phyloP scores from a whole-genome alignment of 176 grass and related monocot genomes.

The Avena sativa region DNA sequence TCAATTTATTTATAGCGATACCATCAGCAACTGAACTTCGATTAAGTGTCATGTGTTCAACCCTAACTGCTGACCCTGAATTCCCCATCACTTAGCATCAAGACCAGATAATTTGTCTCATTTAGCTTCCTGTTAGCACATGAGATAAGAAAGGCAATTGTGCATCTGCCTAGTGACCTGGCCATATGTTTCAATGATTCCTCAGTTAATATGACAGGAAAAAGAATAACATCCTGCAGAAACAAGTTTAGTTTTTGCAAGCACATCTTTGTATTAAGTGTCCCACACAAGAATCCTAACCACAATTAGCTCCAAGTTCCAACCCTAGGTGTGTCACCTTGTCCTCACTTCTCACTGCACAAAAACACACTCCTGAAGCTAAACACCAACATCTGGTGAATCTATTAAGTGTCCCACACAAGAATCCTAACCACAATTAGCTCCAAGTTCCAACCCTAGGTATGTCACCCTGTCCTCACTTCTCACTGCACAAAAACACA shows the following conservation, averaged over 20 bases:
- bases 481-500: neutral
- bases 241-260: neutral
- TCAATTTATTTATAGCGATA: too few species aligned
- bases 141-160: neutral
- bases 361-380: neutral
- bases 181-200: too few species aligned
- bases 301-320: neutral
- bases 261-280: neutral
- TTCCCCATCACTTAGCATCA: neutral
- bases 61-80: neutral
- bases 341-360: neutral
- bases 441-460: neutral
- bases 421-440: conserved; percentile 2
- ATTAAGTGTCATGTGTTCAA: neutral
- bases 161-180: neutral
- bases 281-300: neutral
- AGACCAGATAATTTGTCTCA: neutral
- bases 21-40: neutral
- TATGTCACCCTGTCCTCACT: neutral
- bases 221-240: too few species aligned
- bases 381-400: neutral
- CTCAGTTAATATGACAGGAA: too few species aligned
- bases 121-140: neutral
- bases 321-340: neutral
- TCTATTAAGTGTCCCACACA: neutral